A percentile compares a stretch with the other conserved stretches of the same genome.
Conservation (phyloP, 148 eudicot genomes). For the Dianthus caryophyllus region DNA sequence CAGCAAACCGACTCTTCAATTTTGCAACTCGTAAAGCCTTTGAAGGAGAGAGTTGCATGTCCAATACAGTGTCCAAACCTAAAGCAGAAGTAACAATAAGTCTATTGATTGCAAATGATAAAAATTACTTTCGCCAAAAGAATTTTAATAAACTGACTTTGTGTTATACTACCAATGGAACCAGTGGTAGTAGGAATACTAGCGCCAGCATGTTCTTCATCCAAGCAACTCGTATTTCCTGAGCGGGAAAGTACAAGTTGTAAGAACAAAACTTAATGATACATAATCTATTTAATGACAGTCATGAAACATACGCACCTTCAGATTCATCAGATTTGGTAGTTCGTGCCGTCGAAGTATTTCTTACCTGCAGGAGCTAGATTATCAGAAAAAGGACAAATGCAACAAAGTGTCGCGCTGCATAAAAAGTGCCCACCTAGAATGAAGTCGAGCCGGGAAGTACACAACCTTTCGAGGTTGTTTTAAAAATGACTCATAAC, state of each 20-base stretch:
- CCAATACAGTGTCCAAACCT: constrained; percentile 39
- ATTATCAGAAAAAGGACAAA: background rate
- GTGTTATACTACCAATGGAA: constrained; percentile 19
- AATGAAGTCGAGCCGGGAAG: background rate
- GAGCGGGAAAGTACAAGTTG: constrained; percentile 14
- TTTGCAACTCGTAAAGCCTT: constrained; percentile 78
- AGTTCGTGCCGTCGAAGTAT: constrained; percentile 14
- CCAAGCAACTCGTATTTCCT: constrained; percentile 43
- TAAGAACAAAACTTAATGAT: background rate
- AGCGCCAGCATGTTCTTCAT: constrained; percentile 30
- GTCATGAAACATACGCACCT: constrained; percentile 26
- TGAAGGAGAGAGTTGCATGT: constrained; percentile 50
- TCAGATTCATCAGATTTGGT: constrained; percentile 35
- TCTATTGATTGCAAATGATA: background rate
- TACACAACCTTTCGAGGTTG: background rate
- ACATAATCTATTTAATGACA: background rate
- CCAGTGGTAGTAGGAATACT: constrained; percentile 23
- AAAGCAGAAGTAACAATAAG: background rate
- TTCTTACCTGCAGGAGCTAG: constrained; percentile 25
- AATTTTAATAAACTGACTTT: constrained; percentile 33
- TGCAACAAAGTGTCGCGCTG: background rate
- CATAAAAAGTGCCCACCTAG: background rate
- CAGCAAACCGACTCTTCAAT: constrained; percentile 75
- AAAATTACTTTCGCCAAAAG: background rate
- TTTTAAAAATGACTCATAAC: background rate